Percentiles rank a stretch among this genome's conserved stretches.
Conservation (phyloP, 2,329 filamentous ascomycete genomes). For the Trichoderma sp. region DNA sequence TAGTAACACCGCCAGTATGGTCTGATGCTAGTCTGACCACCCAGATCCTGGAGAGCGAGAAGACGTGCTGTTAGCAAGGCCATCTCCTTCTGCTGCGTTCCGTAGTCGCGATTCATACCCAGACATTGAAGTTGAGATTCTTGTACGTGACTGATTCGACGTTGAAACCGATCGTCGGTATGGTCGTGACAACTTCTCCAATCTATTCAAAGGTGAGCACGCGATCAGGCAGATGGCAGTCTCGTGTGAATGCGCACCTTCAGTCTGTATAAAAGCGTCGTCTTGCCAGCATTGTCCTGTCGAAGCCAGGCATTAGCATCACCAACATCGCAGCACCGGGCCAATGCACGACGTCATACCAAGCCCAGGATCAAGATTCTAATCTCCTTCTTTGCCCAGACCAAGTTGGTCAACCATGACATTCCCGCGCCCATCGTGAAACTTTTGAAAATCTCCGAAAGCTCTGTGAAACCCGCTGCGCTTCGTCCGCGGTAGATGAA, state of each 20-base stretch:
- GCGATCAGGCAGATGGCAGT: neutral
- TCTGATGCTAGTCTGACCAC: conserved; percentile 96
- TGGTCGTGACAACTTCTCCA: conserved; percentile 97
- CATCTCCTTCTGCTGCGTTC: neutral
- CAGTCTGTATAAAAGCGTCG: conserved; percentile 90
- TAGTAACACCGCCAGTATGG: conserved; percentile 99
- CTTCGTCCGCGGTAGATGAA: neutral
- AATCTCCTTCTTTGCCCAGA: conserved; percentile 97
- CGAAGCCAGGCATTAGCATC: conserved; percentile 31
- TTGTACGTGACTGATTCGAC: conserved; percentile 98
- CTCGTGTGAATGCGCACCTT: conserved; percentile 62
- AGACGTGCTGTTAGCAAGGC: conserved; percentile 1
- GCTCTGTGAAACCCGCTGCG: neutral
- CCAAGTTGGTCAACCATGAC: conserved; percentile 70
- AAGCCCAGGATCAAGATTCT: conserved; percentile 92
- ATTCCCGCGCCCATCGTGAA: conserved; percentile 64
- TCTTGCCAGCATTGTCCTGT: conserved; percentile 99
- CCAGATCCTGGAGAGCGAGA: conserved; percentile 67
- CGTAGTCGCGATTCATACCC: conserved; percentile 60
- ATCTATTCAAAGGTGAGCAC: conserved; percentile 60
- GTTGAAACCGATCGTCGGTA: conserved; percentile 99
- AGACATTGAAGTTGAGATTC: conserved; percentile 98
- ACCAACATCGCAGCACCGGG: neutral
- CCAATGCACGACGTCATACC: conserved; percentile 56
- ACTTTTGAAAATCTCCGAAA: neutral